Conservation (phyloP, 140 eudicot species). For the Stevia rebaudiana region DNA sequence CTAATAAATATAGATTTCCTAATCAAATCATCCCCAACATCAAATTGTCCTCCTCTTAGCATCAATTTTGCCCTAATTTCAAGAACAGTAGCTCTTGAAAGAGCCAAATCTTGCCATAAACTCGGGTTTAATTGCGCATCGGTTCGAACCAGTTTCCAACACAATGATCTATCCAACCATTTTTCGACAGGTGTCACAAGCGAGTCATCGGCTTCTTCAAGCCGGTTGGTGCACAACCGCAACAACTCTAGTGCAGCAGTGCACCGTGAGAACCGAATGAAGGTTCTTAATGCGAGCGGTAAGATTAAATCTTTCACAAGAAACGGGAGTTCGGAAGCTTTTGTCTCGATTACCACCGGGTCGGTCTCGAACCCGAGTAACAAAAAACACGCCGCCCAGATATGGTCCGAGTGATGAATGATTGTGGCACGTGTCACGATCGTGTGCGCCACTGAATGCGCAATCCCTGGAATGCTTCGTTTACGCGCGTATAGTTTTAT, state of each 20-base stretch:
- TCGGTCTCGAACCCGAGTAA: slow-evolving; percentile 74
- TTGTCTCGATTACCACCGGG: slow-evolving; percentile 65
- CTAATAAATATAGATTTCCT: slow-evolving; percentile 86
- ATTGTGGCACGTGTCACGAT: slow-evolving; percentile 48
- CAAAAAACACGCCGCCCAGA: slow-evolving; percentile 93
- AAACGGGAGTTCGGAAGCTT: slow-evolving; percentile 58
- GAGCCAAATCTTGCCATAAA: slow-evolving; percentile 89
- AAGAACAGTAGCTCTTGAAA: slow-evolving; percentile 73
- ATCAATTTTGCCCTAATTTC: slow-evolving; percentile 88
- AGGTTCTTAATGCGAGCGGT: slow-evolving; percentile 79
- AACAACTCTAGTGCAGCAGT: slow-evolving; percentile 73
- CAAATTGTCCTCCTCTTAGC: slow-evolving; percentile 90
- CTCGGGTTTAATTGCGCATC: slow-evolving; percentile 80
- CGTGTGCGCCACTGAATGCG: slow-evolving; percentile 77
- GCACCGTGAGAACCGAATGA: slow-evolving; percentile 71
- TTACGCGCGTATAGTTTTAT: slow-evolving; percentile 68
- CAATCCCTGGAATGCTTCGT: slow-evolving; percentile 63
- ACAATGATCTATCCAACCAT: slow-evolving; percentile 75
- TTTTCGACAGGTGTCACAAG: slow-evolving; percentile 85
- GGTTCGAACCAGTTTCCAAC: slow-evolving; percentile 92
- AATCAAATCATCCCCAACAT: slow-evolving; percentile 79
- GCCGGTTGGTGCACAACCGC: slow-evolving; percentile 61
- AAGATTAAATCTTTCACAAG: slow-evolving; percentile 74
- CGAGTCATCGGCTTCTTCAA: slow-evolving; percentile 85
- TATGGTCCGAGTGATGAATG: slow-evolving; percentile 50